These are phyloP conservation scores for Opeltia flavorubescens DNA, from an alignment of 495 filamentous ascomycete genomes.

Conservation along the genomic window DNA sequence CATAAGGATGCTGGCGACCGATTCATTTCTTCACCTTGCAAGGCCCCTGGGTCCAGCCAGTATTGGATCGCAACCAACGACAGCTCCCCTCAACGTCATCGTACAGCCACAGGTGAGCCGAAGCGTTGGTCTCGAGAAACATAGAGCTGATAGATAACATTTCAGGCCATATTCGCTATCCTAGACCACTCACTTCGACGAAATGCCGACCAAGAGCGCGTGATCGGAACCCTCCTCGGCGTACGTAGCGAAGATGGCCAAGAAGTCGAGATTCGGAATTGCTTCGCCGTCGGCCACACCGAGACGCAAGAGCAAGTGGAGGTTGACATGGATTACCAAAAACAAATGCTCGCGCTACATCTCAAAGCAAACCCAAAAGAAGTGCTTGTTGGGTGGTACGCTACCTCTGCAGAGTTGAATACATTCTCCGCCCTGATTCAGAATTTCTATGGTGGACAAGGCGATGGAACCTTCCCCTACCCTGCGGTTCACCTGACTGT, in stretches of 20 bases:
- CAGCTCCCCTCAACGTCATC: constrained; percentile 78
- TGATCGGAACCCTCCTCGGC: constrained; percentile 91
- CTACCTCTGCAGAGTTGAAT: constrained; percentile 88
- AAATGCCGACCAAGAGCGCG: constrained; percentile 77
- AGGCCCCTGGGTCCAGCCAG: constrained; percentile 72
- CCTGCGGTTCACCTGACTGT: constrained; percentile 94
- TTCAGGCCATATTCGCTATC: constrained; percentile 85
- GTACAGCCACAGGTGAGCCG: constrained; percentile 82
- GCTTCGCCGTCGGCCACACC: constrained; percentile 94
- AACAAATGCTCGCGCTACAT: constrained; percentile 91
- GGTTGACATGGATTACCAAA: constrained; percentile 99
- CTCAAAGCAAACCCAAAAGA: constrained; percentile 89
- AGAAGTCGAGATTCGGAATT: constrained; percentile 87
- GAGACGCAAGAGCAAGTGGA: constrained; percentile 98
- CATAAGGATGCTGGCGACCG: constrained; percentile 63
- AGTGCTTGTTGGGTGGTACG: constrained; percentile 94
- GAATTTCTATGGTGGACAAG: constrained; percentile 96
- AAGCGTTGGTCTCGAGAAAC: not conserved
- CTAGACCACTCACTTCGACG: constrained; percentile 91
- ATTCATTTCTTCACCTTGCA: constrained; percentile 86
- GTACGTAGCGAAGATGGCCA: constrained; percentile 87
- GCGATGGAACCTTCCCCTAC: constrained; percentile 91
- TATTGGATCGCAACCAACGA: constrained; percentile 65
- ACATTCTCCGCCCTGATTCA: constrained; percentile 96
- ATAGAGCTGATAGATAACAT: constrained; percentile 4